These are phyloP conservation scores for Brettanomyces anomalus DNA, from an alignment of 805 yeast genomes.

Conservation along the genomic window DNA sequence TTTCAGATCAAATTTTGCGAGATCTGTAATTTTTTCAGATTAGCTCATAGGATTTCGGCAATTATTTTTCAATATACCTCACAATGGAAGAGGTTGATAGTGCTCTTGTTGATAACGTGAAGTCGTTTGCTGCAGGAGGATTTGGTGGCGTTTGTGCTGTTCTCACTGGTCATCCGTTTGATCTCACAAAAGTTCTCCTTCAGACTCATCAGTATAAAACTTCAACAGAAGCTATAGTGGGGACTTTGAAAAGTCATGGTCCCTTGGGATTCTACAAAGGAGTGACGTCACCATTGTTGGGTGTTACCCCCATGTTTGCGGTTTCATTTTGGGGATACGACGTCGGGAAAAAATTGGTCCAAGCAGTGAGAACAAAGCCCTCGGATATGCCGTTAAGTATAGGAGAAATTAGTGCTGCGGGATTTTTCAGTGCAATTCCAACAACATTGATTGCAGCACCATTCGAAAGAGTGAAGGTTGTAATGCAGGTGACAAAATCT, in stretches of 20 bases:
- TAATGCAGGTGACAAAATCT: slow-evolving; percentile 59
- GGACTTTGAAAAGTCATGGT: slow-evolving; percentile 68
- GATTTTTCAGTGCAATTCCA: slow-evolving; percentile 89
- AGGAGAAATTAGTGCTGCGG: slow-evolving; percentile 78
- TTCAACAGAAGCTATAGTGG: slow-evolving; percentile 57
- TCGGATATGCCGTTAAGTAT: slow-evolving; percentile 42
- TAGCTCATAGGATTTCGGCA: too few species aligned
- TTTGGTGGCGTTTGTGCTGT: slow-evolving; percentile 97
- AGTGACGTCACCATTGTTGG: slow-evolving; percentile 87
- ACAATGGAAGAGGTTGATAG: slow-evolving; percentile 7
- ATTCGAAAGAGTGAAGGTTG: slow-evolving; percentile 90
- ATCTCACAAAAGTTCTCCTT: slow-evolving; percentile 81
- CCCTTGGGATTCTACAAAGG: slow-evolving; percentile 83
- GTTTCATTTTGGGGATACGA: slow-evolving; percentile 98
- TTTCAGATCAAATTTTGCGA: too few species aligned
- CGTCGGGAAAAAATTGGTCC: slow-evolving; percentile 73
- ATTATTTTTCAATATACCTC: too few species aligned
- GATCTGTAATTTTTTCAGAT: too few species aligned
- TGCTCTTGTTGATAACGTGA: slow-evolving; percentile 60
- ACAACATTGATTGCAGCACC: slow-evolving; percentile 97
- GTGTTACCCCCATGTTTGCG: slow-evolving; percentile 98
- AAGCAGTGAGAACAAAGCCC: slow-evolving; percentile 27
- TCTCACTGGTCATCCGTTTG: slow-evolving; percentile 93
- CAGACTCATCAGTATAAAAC: slow-evolving; percentile 69
- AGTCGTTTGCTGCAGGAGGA: slow-evolving; percentile 88